A percentile compares a stretch with the other conserved stretches of the same genome.
Conservation (phyloP, 2,329 filamentous ascomycete species). For the Verticillium nubilum region DNA sequence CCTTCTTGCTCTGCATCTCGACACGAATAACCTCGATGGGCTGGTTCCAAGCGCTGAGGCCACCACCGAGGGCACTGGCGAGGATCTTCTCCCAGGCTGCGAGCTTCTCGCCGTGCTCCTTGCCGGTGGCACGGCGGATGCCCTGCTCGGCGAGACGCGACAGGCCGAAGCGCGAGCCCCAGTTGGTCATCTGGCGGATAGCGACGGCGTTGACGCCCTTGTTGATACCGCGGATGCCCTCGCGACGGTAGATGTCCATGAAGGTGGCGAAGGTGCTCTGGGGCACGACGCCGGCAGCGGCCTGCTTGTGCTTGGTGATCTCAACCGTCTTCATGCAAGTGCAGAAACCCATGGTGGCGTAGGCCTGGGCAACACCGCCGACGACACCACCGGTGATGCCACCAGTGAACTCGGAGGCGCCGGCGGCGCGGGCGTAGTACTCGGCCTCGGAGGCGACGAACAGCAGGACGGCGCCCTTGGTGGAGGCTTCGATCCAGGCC, state of each 20-base stretch:
- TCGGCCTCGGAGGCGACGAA: slow-evolving; percentile 99
- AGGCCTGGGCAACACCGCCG: slow-evolving; percentile 94
- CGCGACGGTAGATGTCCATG: slow-evolving; percentile 91
- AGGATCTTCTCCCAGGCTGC: slow-evolving; percentile 79
- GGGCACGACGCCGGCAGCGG: slow-evolving; percentile 73
- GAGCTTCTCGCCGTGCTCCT: slow-evolving; percentile 76
- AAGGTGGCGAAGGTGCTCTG: slow-evolving; percentile 93
- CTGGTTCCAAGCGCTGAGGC: slow-evolving; percentile 97
- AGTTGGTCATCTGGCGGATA: slow-evolving; percentile 99
- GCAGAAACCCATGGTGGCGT: slow-evolving; percentile 99
- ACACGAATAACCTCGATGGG: slow-evolving; percentile 99
- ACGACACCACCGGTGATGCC: slow-evolving; percentile 90
- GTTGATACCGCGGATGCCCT: slow-evolving; percentile 96
- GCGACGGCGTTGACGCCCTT: slow-evolving; percentile 97
- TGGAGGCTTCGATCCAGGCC: slow-evolving; percentile 99
- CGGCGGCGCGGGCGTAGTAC: slow-evolving; percentile 80
- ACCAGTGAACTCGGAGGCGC: slow-evolving; percentile 79
- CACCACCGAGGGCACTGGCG: slow-evolving; percentile 83
- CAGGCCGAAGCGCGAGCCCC: slow-evolving; percentile 93
- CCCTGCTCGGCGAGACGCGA: slow-evolving; percentile 85
- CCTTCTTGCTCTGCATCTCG: slow-evolving; percentile 99
- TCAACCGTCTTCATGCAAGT: slow-evolving; percentile 99
- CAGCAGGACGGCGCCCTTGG: slow-evolving; percentile 97
- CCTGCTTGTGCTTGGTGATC: slow-evolving; percentile 97
- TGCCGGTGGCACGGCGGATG: slow-evolving; percentile 73